Base-by-base conservation (phyloP, 805 yeast genomes). In the Groenewaldozyma salmanticensis region DNA sequence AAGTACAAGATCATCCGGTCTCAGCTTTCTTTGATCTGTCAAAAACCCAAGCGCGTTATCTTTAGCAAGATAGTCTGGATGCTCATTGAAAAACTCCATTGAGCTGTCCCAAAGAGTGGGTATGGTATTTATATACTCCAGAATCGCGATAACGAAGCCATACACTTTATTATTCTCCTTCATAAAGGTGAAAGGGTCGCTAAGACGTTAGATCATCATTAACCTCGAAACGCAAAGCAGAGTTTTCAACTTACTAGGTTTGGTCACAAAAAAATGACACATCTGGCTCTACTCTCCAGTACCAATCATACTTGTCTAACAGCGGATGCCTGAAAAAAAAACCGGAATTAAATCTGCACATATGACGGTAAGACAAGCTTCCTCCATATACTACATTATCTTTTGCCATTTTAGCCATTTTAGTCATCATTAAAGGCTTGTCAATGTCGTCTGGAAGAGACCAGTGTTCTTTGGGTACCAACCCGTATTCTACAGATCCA, bases 301-400 rank as follows among this genome's bases (percentile, higher is more conserved):
- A 90, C 70, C 80, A 92, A 46, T 86, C 90, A 64, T 83, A 92
- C 27, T 79, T 68, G 35, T 66, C 59, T 51, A 88, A 62, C 35
- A 86, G 57, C 42, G 77, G 76, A 55, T 87, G 94, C 56, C 82
- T 74, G 66, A 76, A 90, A 64, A 92, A 92, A 58, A 71, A 83
- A 0, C 97, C 96, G 2, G 94, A 81, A 57, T 92, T 90, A 66
- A 81, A 90, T 31, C 95, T 72, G 61, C 97, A 92, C 97, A 92
- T 92, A 60, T 90, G 88, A 57, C 96, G 74, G 55, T 82, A 82
- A 1, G 85, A 76, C 48, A 65, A 59, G 1, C 82, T 74, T 22
- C 64, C 71, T 1, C 86, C 90, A 56, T 82, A 82, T 1, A 81
- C 61, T 5, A 82, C 74, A 2, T 70, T 67, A 7, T 67, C 58